Evolutionary conservation across 2,329 filamentous ascomycete species (phyloP).

Genomic region (Chaetomiaceae sp.): DNA sequence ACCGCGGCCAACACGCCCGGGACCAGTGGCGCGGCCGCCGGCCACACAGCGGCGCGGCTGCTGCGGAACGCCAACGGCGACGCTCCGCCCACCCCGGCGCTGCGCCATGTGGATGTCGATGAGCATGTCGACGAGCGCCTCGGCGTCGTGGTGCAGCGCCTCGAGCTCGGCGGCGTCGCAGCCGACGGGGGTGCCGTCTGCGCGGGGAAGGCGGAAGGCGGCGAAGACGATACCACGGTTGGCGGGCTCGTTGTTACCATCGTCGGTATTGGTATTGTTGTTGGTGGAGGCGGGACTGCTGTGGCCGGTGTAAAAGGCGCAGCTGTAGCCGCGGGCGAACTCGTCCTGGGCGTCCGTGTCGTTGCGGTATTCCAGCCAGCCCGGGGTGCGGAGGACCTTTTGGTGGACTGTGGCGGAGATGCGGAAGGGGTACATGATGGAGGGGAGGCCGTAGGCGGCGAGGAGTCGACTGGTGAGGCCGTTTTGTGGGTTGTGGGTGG

Average conservation of each 20-base stretch:
- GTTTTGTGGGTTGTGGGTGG: constrained; percentile 14
- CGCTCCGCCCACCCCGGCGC: constrained; percentile 1
- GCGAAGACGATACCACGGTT: constrained; percentile 54
- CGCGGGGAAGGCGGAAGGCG: constrained; percentile 46
- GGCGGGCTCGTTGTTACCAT: not conserved
- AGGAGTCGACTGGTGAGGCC: constrained; percentile 46
- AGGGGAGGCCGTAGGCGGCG: constrained; percentile 50
- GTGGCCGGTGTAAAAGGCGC: constrained; percentile 46
- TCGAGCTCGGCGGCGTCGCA: constrained; percentile 40
- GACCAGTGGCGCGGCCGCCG: too few relatives aligned
- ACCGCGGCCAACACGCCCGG: too few relatives aligned
- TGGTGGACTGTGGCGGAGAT: constrained; percentile 47
- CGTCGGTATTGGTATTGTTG: not conserved
- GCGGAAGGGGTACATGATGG: constrained; percentile 47
- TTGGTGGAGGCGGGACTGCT: not conserved
- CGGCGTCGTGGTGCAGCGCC: constrained; percentile 45
- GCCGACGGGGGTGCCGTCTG: constrained; percentile 33
- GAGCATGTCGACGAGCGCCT: constrained; percentile 49
- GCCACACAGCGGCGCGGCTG: not conserved
- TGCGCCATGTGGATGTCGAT: constrained; percentile 41
- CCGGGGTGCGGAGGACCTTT: constrained; percentile 44
- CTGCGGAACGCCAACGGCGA: not conserved
- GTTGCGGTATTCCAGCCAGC: constrained; percentile 51
- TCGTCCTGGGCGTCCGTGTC: constrained; percentile 39
- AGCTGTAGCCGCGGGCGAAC: constrained; percentile 48